Evolutionary conservation across 2,329 filamentous ascomycete genomes (phyloP).

Genomic region (Aspergillus ruber): DNA sequence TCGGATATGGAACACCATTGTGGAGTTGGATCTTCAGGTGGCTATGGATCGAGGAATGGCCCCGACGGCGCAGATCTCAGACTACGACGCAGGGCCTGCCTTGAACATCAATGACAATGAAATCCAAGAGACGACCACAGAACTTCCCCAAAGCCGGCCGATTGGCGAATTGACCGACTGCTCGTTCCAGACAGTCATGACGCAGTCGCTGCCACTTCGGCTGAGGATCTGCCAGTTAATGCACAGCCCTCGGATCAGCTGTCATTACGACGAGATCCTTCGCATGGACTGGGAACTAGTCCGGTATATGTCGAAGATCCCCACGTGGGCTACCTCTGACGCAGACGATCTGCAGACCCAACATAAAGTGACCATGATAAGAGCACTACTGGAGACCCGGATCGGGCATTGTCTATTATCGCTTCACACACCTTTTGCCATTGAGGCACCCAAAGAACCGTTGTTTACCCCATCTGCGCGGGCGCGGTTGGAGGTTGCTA

Average conservation of each 20-base stretch:
- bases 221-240: constrained; percentile 29
- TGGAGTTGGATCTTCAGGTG: constrained; percentile 52
- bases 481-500: constrained; percentile 30
- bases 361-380: constrained; percentile 26
- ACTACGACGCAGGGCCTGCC: constrained; percentile 46
- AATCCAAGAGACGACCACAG: constrained; percentile 30
- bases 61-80: constrained; percentile 35
- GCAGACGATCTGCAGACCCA: constrained; percentile 15
- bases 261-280: constrained; percentile 35
- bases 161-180: constrained; percentile 31
- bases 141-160: constrained; percentile 24
- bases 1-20: constrained; percentile 52
- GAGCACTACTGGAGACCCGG: constrained; percentile 28
- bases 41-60: constrained; percentile 52
- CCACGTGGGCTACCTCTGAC: constrained; percentile 21
- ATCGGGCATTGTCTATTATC: constrained; percentile 32
- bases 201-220: constrained; percentile 25
- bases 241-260: constrained; percentile 31
- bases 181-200: constrained; percentile 27
- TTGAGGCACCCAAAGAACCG: constrained; percentile 25
- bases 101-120: constrained; percentile 48
- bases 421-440: constrained; percentile 33
- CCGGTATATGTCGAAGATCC: constrained; percentile 28
- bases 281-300: constrained; percentile 35
- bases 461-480: constrained; percentile 31